A percentile compares a stretch with the other conserved stretches of the same genome.
Evolutionary conservation across 305 asterid species (phyloP).

Genomic region (Fraxinus baroniana): DNA sequence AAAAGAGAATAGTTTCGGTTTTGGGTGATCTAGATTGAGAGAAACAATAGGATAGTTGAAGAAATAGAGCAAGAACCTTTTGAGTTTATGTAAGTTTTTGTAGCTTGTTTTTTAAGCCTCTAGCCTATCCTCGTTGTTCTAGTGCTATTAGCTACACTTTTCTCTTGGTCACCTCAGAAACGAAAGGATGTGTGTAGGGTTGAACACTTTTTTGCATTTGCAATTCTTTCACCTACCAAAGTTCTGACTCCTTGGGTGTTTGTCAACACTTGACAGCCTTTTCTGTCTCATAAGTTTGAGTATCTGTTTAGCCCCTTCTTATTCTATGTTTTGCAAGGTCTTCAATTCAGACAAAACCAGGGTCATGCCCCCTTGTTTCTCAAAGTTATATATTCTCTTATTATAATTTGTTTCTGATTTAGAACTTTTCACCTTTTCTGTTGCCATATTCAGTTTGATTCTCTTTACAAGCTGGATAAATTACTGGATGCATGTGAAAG

Average conservation of each 20-base stretch:
- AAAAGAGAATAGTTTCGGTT: background rate
- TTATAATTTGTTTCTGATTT: background rate
- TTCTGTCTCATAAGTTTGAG: background rate
- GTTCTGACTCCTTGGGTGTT: background rate
- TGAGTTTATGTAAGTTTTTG: background rate
- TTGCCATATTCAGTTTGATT: slow-evolving; percentile 43
- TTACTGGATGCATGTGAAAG: slow-evolving; percentile 52
- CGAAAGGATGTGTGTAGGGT: background rate
- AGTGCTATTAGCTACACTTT: background rate
- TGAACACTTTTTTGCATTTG: background rate
- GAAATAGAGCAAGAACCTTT: background rate
- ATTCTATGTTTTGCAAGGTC: background rate
- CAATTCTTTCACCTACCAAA: background rate
- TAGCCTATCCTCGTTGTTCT: background rate
- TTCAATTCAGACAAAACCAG: background rate
- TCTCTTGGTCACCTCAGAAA: background rate
- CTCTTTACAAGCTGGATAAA: slow-evolving; percentile 50
- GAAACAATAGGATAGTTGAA: background rate
- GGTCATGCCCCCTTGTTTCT: background rate
- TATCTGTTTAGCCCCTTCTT: background rate
- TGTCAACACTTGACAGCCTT: background rate
- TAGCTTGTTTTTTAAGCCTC: background rate
- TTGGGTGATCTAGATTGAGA: background rate
- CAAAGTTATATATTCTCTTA: background rate
- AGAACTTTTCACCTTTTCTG: background rate